Conservation (phyloP, 352 stramenopile genomes). For the Phytophthora pini region DNA sequence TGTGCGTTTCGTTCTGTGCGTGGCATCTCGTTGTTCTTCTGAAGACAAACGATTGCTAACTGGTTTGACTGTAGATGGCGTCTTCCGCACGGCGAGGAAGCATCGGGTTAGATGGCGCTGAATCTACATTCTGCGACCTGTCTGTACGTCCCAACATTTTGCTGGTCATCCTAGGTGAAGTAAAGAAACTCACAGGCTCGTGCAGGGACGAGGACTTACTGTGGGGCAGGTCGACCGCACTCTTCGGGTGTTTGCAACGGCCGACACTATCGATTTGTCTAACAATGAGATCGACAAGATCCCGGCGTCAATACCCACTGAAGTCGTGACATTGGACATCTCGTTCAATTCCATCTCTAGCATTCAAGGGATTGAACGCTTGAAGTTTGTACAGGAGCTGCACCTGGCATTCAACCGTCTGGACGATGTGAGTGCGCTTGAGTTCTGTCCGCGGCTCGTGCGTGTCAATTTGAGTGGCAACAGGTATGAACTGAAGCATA, state of each 20-base stretch:
- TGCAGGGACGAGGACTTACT: slow-evolving; percentile 61
- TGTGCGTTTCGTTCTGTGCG: slow-evolving; percentile 18
- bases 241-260: slow-evolving; percentile 71
- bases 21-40: too few relatives aligned
- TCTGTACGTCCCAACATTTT: slow-evolving; percentile 44
- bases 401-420: slow-evolving; percentile 77
- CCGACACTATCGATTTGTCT: slow-evolving; percentile 69
- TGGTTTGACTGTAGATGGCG: slow-evolving; percentile 20
- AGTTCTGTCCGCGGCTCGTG: slow-evolving; percentile 67
- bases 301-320: slow-evolving; percentile 49
- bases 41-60: slow-evolving; percentile 3
- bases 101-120: slow-evolving; percentile 60
- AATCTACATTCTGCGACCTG: slow-evolving; percentile 70
- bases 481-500: slow-evolving; percentile 32
- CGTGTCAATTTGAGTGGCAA: slow-evolving; percentile 78
- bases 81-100: slow-evolving; percentile 41
- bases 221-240: slow-evolving; percentile 64
- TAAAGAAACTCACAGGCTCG: slow-evolving; percentile 5
- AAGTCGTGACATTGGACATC: slow-evolving; percentile 63
- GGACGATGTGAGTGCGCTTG: slow-evolving; percentile 61
- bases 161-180: background rate
- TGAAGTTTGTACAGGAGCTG: slow-evolving; percentile 73
- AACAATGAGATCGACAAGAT: slow-evolving; percentile 81
- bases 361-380: slow-evolving; percentile 55
- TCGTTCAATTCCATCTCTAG: slow-evolving; percentile 73